phyloP scores from a whole-genome alignment of 1,284 basidiomycete species.

The Sutorius eximius region DNA sequence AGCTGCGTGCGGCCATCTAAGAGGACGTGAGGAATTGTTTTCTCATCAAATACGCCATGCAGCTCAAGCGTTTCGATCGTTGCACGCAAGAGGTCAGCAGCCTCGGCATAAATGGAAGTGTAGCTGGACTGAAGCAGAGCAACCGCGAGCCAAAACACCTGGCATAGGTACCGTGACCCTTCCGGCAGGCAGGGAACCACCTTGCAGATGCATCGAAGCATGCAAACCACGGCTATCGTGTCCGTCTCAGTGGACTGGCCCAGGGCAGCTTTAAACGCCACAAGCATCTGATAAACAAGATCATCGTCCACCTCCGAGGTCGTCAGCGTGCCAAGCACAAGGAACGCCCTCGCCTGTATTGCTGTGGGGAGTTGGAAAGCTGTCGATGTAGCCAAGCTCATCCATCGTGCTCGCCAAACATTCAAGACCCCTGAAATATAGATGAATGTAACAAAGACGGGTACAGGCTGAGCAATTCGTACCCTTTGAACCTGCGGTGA shows the following conservation, averaged over 20 bases:
- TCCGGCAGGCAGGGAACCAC: slow-evolving; percentile 69
- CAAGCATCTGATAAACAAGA: slow-evolving; percentile 85
- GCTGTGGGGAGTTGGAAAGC: slow-evolving; percentile 92
- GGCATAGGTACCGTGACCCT: slow-evolving; percentile 71
- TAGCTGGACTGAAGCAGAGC: slow-evolving; percentile 78
- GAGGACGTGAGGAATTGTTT: slow-evolving; percentile 58
- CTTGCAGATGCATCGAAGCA: slow-evolving; percentile 82
- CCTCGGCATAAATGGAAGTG: slow-evolving; percentile 72
- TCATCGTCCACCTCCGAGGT: slow-evolving; percentile 84
- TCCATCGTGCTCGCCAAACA: slow-evolving; percentile 92
- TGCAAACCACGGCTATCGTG: slow-evolving; percentile 76
- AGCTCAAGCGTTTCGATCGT: slow-evolving; percentile 68
- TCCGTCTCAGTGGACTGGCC: slow-evolving; percentile 67
- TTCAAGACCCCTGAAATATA: slow-evolving; percentile 72
- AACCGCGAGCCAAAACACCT: slow-evolving; percentile 85
- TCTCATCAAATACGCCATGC: slow-evolving; percentile 55
- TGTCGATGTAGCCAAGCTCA: slow-evolving; percentile 87
- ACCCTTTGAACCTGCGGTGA: slow-evolving; percentile 72
- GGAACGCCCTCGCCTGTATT: slow-evolving; percentile 87
- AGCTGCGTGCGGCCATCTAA: slow-evolving; percentile 65
- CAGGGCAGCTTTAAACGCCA: slow-evolving; percentile 73
- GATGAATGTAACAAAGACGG: slow-evolving; percentile 2
- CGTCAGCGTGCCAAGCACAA: slow-evolving; percentile 79
- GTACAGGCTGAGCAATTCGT: slow-evolving; percentile 17
- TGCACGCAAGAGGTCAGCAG: slow-evolving; percentile 61